phyloP scores from a whole-genome alignment of 108 stramenopile genomes.

The Nannochloropsis gaditana region DNA sequence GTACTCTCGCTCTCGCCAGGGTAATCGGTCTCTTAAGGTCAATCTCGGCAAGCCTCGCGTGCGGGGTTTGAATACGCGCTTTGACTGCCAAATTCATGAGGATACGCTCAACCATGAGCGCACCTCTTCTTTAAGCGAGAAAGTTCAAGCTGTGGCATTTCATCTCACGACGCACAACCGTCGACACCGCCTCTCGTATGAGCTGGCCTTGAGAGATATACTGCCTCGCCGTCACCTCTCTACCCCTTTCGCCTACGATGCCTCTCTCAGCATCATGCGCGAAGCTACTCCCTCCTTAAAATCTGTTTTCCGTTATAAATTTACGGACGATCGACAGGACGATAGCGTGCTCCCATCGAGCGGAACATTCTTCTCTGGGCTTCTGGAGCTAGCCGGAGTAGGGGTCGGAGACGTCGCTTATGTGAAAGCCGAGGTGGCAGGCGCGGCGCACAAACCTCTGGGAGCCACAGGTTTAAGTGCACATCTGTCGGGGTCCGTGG shows the following conservation, averaged over 20 bases:
- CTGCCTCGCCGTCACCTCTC: constrained; percentile 27
- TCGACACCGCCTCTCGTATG: constrained; percentile 24
- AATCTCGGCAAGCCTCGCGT: constrained; percentile 1
- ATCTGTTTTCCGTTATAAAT: constrained; percentile 32
- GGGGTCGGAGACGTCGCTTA: constrained; percentile 27
- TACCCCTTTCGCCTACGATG: constrained; percentile 35
- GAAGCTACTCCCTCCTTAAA: constrained; percentile 36
- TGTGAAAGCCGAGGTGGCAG: constrained; percentile 25
- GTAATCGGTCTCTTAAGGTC: background rate
- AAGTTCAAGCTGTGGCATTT: constrained; percentile 11
- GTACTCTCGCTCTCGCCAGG: constrained; percentile 3
- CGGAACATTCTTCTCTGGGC: constrained; percentile 28
- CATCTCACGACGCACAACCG: constrained; percentile 22
- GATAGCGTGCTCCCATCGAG: constrained; percentile 24
- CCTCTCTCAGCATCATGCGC: constrained; percentile 28
- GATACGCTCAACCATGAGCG: constrained; percentile 14
- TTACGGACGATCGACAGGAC: constrained; percentile 33
- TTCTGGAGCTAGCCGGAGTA: background rate
- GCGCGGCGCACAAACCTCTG: constrained; percentile 25
- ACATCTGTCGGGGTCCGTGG: background rate
- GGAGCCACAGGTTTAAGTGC: background rate
- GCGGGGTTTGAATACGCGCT: background rate
- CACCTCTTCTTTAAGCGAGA: background rate
- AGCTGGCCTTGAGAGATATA: constrained; percentile 30
- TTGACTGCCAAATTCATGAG: background rate